Conservation (phyloP, 2,329 filamentous ascomycete species). For the Colletotrichum coccodes region DNA sequence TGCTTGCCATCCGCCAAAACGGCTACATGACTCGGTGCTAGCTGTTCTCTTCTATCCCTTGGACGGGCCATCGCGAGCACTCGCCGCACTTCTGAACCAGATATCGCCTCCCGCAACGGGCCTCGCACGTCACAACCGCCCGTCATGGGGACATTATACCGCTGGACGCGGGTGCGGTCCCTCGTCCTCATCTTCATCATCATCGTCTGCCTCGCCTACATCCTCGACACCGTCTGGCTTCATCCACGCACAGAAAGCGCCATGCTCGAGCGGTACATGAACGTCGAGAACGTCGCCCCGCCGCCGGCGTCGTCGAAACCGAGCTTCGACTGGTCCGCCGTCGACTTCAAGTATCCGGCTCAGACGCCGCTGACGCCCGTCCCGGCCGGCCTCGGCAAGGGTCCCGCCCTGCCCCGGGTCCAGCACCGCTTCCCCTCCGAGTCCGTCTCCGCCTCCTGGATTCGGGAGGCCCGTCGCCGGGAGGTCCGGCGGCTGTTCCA, state of each 20-base stretch:
- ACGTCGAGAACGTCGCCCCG: constrained; percentile 33
- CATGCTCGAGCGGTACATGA: constrained; percentile 45
- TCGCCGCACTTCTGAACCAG: neutral
- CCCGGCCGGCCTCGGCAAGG: constrained; percentile 33
- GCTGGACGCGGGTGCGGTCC: constrained; percentile 24
- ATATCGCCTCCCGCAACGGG: neutral
- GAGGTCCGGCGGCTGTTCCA: constrained; percentile 46
- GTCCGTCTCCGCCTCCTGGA: constrained; percentile 34
- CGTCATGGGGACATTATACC: constrained; percentile 3
- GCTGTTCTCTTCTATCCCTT: neutral
- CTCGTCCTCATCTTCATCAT: neutral
- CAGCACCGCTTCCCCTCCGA: constrained; percentile 46
- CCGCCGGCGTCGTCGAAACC: constrained; percentile 33
- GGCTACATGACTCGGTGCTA: neutral
- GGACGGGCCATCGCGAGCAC: neutral
- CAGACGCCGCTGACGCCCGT: constrained; percentile 36
- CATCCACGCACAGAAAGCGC: constrained; percentile 8
- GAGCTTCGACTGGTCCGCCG: constrained; percentile 50
- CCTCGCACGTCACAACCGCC: neutral
- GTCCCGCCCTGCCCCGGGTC: constrained; percentile 43
- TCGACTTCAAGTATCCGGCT: constrained; percentile 40
- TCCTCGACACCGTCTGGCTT: constrained; percentile 1
- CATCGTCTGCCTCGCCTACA: constrained; percentile 7
- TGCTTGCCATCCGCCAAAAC: neutral
- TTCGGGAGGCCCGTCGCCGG: constrained; percentile 45